Evolutionary conservation across 768 basidiomycete species (phyloP).

Genomic region (Pleurotus eryngii): DNA sequence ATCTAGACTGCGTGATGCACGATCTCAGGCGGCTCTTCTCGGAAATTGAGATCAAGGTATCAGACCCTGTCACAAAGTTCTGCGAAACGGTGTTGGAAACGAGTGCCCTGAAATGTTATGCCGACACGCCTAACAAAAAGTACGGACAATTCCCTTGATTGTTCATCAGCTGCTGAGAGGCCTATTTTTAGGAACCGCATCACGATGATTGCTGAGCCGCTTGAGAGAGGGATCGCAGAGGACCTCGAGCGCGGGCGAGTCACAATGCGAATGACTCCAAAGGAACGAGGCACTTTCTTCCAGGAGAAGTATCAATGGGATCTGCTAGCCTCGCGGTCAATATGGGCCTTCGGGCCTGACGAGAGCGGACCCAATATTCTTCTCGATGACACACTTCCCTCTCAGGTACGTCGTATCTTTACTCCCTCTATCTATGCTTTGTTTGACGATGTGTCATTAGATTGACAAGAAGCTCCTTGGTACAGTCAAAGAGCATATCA

Average conservation of each 20-base stretch:
- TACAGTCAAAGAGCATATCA: slow-evolving; percentile 91
- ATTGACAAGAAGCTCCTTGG: slow-evolving; percentile 91
- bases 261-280: slow-evolving; percentile 91
- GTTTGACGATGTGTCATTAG: slow-evolving; percentile 29
- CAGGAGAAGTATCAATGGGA: slow-evolving; percentile 99
- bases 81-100: slow-evolving; percentile 98
- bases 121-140: slow-evolving; percentile 99
- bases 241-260: slow-evolving; percentile 94
- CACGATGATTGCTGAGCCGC: slow-evolving; percentile 98
- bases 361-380: slow-evolving; percentile 92
- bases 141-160: slow-evolving; percentile 34
- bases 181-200: slow-evolving; percentile 77
- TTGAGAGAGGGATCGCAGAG: slow-evolving; percentile 93
- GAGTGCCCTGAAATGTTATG: slow-evolving; percentile 96
- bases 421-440: background rate
- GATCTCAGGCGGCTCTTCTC: slow-evolving; percentile 89
- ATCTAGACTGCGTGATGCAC: slow-evolving; percentile 96
- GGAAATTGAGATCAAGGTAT: slow-evolving; percentile 99
- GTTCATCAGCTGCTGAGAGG: slow-evolving; percentile 9
- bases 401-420: slow-evolving; percentile 54
- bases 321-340: slow-evolving; percentile 91
- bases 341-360: slow-evolving; percentile 99
- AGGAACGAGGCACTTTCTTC: slow-evolving; percentile 94
- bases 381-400: slow-evolving; percentile 93
- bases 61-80: slow-evolving; percentile 97